These are phyloP conservation scores for Flaveria sonorensis DNA, from an alignment of 129 eudicot species.

Conservation along the genomic window DNA sequence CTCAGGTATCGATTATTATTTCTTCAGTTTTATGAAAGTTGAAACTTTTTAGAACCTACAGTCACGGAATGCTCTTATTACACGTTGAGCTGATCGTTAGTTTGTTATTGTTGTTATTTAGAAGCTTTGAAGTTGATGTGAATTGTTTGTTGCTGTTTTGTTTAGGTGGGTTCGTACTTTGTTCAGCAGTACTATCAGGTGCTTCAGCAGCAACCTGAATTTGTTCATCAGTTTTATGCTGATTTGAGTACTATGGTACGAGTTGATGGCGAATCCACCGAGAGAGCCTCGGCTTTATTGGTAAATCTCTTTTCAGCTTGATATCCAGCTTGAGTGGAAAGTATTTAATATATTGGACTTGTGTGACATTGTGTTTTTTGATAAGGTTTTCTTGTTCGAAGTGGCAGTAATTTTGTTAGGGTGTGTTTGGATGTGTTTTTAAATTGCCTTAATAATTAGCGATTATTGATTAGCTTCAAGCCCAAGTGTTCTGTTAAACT, in stretches of 20 bases:
- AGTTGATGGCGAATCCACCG: conserved; percentile 59
- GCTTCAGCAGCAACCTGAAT: conserved; percentile 65
- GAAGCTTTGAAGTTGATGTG: background rate
- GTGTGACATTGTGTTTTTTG: background rate
- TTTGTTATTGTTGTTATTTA: background rate
- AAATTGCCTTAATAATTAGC: background rate
- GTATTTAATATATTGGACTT: background rate
- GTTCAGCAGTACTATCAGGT: conserved; percentile 76
- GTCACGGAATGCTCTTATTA: background rate
- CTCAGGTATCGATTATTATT: conserved; percentile 52
- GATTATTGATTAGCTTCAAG: background rate
- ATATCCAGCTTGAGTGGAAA: background rate
- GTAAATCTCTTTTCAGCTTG: conserved; percentile 37
- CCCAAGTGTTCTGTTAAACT: background rate
- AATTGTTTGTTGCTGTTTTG: conserved; percentile 18
- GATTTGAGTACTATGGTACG: conserved; percentile 75
- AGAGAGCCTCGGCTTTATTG: conserved; percentile 58
- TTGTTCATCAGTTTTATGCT: conserved; percentile 68
- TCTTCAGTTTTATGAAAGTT: background rate
- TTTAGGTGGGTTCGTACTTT: conserved; percentile 87
- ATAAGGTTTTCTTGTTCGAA: background rate
- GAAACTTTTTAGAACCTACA: no score
- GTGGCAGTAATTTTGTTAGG: background rate
- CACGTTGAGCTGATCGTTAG: background rate
- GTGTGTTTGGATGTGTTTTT: conserved; percentile 9